phyloP scores from a whole-genome alignment of 805 yeast genomes.

The Lipomyces mesembrius region DNA sequence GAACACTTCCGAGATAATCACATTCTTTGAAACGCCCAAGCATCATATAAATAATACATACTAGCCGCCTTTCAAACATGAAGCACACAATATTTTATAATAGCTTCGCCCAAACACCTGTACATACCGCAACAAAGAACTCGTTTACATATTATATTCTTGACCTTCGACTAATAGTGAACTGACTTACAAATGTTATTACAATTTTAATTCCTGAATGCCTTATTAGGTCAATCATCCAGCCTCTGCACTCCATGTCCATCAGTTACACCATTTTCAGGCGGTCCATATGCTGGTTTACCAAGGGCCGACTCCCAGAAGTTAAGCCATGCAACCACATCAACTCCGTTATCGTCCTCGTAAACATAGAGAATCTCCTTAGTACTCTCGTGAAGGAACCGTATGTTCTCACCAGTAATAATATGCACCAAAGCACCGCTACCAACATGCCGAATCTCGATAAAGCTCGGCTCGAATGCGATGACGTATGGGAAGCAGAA shows the following conservation, averaged over 20 bases:
- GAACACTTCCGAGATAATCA: not conserved
- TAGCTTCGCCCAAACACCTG: not conserved
- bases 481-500: constrained; percentile 91
- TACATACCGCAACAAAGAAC: not conserved
- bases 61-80: not conserved
- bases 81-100: not conserved
- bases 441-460: constrained; percentile 91
- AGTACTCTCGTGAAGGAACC: constrained; percentile 81
- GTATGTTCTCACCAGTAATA: constrained; percentile 88
- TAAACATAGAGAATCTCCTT: constrained; percentile 93
- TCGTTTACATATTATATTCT: no score
- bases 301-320: constrained; percentile 60
- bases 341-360: constrained; percentile 87
- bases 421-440: constrained; percentile 83
- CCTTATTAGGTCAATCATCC: constrained; percentile 16
- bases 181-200: no score
- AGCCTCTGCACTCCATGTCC: constrained; percentile 12
- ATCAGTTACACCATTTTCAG: not conserved
- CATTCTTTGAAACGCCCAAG: not conserved
- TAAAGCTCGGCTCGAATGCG: constrained; percentile 87
- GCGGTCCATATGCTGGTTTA: constrained; percentile 3
- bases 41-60: not conserved
- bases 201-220: not conserved
- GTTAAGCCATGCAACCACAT: constrained; percentile 88
- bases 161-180: no score